Evolutionary conservation across 192 early-diverging fungal genomes (phyloP).

Genomic region (Backusella liffmaniae): DNA sequence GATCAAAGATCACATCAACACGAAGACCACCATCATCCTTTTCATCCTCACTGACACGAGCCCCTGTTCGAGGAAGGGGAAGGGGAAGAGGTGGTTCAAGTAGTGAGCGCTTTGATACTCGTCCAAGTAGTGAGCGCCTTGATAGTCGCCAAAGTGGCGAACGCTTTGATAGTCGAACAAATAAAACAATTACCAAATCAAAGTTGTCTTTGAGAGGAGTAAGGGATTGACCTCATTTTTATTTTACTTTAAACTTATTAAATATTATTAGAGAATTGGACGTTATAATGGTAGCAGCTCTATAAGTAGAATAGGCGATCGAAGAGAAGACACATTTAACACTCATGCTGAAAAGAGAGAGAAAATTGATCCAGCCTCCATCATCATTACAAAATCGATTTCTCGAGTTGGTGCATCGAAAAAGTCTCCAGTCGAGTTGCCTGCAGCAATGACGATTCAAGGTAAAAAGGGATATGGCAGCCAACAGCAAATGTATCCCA

Average conservation of each 20-base stretch:
- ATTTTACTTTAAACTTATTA: background rate
- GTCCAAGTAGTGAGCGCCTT: background rate
- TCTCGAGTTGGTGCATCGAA: background rate
- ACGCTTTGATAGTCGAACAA: background rate
- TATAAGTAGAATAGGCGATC: background rate
- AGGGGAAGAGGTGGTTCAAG: background rate
- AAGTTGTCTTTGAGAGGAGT: background rate
- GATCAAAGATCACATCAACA: background rate
- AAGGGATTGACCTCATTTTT: background rate
- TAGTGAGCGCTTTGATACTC: background rate
- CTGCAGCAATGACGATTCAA: background rate
- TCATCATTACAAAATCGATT: slow-evolving; percentile 15
- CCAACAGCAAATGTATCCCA: background rate
- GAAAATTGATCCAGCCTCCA: slow-evolving; percentile 18
- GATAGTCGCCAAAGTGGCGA: background rate
- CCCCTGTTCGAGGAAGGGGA: background rate
- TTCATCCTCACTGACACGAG: background rate
- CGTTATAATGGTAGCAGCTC: background rate
- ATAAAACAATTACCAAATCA: background rate
- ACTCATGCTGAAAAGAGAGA: background rate
- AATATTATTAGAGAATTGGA: background rate
- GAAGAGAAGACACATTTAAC: background rate
- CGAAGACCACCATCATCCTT: too few species aligned
- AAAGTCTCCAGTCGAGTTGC: background rate
- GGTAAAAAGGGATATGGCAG: background rate